A percentile compares a stretch with the other conserved stretches of the same genome.
Evolutionary conservation across 805 yeast species (phyloP).

Genomic region (Candida schatavii): DNA sequence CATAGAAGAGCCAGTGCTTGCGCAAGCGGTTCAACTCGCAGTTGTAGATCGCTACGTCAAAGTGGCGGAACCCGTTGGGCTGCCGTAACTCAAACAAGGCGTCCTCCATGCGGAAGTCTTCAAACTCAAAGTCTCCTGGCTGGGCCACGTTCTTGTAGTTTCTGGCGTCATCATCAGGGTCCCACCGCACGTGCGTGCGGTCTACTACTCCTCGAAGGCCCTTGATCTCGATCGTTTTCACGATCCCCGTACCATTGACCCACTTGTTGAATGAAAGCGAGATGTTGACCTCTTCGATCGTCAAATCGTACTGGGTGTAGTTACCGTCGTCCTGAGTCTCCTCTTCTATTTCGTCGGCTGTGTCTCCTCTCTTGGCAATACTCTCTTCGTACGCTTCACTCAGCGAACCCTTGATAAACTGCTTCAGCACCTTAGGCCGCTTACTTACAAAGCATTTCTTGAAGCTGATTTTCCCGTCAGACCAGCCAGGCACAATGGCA

Average conservation of each 20-base stretch:
- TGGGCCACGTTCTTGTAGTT: slow-evolving; percentile 68
- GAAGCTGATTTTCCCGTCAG: slow-evolving; percentile 79
- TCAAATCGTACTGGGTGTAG: slow-evolving; percentile 91
- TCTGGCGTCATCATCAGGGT: slow-evolving; percentile 76
- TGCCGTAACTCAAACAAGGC: slow-evolving; percentile 77
- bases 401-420: slow-evolving; percentile 70
- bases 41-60: slow-evolving; percentile 82
- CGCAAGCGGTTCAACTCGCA: slow-evolving; percentile 78
- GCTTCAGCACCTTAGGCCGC: slow-evolving; percentile 61
- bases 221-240: slow-evolving; percentile 69
- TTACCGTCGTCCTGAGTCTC: slow-evolving; percentile 76
- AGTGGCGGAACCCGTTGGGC: slow-evolving; percentile 78
- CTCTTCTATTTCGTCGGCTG: slow-evolving; percentile 19
- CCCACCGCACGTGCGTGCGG: slow-evolving; percentile 83
- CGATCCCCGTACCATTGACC: slow-evolving; percentile 85
- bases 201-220: slow-evolving; percentile 94
- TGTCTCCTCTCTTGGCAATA: slow-evolving; percentile 8
- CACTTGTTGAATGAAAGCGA: slow-evolving; percentile 81
- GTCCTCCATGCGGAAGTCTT: slow-evolving; percentile 78
- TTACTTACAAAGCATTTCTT: slow-evolving; percentile 82
- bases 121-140: slow-evolving; percentile 94
- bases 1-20: slow-evolving; percentile 92
- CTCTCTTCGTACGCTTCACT: slow-evolving; percentile 66
- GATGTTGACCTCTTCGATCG: slow-evolving; percentile 80
- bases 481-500: slow-evolving; percentile 94